These are phyloP conservation scores for Lupinus albus DNA, from an alignment of 306 rosid species.

Conservation along the genomic window DNA sequence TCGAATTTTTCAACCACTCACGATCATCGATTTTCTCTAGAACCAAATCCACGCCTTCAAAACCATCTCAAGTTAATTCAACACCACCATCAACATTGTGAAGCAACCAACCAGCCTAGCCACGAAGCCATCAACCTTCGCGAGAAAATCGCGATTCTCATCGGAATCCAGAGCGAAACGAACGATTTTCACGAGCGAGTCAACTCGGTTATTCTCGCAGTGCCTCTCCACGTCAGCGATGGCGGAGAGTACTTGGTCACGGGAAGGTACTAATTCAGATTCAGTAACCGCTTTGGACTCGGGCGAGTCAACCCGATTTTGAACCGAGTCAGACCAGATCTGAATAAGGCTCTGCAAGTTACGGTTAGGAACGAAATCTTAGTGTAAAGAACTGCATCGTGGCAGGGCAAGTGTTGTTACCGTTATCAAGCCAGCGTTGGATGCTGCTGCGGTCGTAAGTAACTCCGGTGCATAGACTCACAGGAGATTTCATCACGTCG, in stretches of 20 bases:
- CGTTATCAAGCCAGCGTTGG: constrained; percentile 94
- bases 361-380: constrained; percentile 81
- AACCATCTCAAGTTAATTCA: constrained; percentile 49
- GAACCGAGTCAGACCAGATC: constrained; percentile 85
- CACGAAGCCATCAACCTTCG: constrained; percentile 50
- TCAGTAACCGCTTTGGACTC: constrained; percentile 31
- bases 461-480: constrained; percentile 88
- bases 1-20: constrained; percentile 44
- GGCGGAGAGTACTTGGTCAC: constrained; percentile 46
- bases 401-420: constrained; percentile 93
- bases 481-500: constrained; percentile 94
- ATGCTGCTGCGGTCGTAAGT: constrained; percentile 95
- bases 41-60: constrained; percentile 52
- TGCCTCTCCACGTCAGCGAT: constrained; percentile 36
- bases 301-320: constrained; percentile 48
- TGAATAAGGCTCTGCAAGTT: constrained; percentile 83
- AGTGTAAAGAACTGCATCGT: constrained; percentile 90
- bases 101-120: constrained; percentile 56
- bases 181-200: constrained; percentile 52
- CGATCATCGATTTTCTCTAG: constrained; percentile 42
- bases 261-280: constrained; percentile 35
- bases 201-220: constrained; percentile 8
- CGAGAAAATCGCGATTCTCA: constrained; percentile 63
- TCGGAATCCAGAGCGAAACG: constrained; percentile 63
- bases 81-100: constrained; percentile 56